Evolutionary conservation across 192 early-diverging fungal species (phyloP).

Genomic region (Coemansia aciculifera): DNA sequence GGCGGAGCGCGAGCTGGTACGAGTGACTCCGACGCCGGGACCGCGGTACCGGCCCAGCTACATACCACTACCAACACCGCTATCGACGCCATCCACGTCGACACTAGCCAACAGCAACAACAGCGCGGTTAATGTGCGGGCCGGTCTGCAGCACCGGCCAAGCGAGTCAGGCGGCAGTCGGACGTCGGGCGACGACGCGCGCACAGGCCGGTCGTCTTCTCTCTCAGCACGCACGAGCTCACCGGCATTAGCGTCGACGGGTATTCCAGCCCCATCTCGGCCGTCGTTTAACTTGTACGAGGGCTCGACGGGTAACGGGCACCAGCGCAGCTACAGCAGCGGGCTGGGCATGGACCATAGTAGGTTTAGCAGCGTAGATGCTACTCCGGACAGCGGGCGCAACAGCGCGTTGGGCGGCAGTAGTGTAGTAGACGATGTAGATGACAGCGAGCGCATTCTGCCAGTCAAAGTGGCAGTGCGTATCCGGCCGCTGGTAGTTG

Average conservation of each 20-base stretch:
- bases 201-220: constrained; percentile 42
- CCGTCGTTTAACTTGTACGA: constrained; percentile 13
- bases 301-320: background rate
- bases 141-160: constrained; percentile 14
- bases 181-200: constrained; percentile 24
- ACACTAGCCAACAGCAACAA: background rate
- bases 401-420: constrained; percentile 9
- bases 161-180: constrained; percentile 15
- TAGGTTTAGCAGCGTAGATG: constrained; percentile 10
- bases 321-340: constrained; percentile 17
- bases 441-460: constrained; percentile 41
- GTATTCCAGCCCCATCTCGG: constrained; percentile 6
- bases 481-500: constrained; percentile 40
- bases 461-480: constrained; percentile 57
- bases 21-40: constrained; percentile 20
- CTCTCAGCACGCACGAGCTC: constrained; percentile 33
- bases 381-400: constrained; percentile 4
- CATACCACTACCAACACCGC: constrained; percentile 29
- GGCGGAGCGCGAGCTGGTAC: constrained; percentile 17
- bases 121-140: constrained; percentile 3
- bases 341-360: constrained; percentile 2
- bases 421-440: constrained; percentile 9
- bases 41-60: constrained; percentile 25
- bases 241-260: constrained; percentile 7
- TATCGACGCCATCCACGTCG: background rate